Base-by-base conservation (phyloP, 2,329 filamentous ascomycete species). In the Aspergillus japonicus region DNA sequence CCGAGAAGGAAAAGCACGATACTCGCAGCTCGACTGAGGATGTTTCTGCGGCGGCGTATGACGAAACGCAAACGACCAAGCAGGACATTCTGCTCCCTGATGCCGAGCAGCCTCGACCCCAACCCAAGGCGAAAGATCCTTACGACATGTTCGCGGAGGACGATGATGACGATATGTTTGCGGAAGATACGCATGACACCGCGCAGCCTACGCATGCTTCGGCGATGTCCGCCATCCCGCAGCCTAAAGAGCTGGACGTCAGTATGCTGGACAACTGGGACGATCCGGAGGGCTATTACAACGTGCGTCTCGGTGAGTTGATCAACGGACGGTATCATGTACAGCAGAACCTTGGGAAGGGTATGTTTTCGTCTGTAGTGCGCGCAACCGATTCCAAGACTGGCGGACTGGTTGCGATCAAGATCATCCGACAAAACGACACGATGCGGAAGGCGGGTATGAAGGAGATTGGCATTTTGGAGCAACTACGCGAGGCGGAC, bases 351-450 rank as follows among this genome's bases (percentile, higher is more conserved):
- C 83, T 99, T 23, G 95, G 95, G 64, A 92, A 91, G 76, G 95
- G 95, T 68, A 96, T 97, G 84, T 99, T 97, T 74, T 96, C 95
- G 0, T 92, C 92, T 8, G 95, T 99, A n/a, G 92, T 95, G 56
- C 88, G 92, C 64, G 95, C 95, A 23, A 84, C 86, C 63, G 93
- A 97, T 75, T 85, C 89, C 23, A 87, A 86, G 52, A 90, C 84
- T 59, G 88, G 88, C 69, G 85, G 86, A 67, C 75, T 90, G n/a
- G 93, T 98, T 33, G 95, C 95, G 24, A 90, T 99, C 82, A 99
- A 99, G 79, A 95, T 99, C 69, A 96, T 98, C 77, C 90, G 95
- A 64, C 96, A 96, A 76, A 98, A 99, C 70, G 93, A 96, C 71
- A 90, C 91, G 12, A 89, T 97, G 87, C 81, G 78, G 66, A 97